These are phyloP conservation scores for Floccularia luteovirens DNA, from an alignment of 768 basidiomycete genomes.

Conservation along the genomic window DNA sequence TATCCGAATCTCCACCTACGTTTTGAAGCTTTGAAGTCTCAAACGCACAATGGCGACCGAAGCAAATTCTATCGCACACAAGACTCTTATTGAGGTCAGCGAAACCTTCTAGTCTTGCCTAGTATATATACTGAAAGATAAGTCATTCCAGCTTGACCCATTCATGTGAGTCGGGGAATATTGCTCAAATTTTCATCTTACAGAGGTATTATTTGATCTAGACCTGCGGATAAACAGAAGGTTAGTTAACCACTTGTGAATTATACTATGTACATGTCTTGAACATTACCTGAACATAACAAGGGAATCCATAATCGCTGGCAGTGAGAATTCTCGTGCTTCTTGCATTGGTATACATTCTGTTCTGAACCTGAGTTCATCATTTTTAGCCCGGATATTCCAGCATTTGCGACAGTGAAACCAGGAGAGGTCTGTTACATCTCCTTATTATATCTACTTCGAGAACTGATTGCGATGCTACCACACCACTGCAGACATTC, in stretches of 20 bases:
- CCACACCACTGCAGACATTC: slow-evolving; percentile 49
- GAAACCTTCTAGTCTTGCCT: too few relatives aligned
- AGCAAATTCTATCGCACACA: slow-evolving; percentile 54
- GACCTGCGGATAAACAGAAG: slow-evolving; percentile 51
- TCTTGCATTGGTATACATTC: not conserved
- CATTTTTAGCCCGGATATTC: slow-evolving; percentile 48
- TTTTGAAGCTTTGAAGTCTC: too few relatives aligned
- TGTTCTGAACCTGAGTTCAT: not conserved
- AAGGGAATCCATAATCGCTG: slow-evolving; percentile 67
- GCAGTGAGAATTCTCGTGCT: slow-evolving; percentile 43
- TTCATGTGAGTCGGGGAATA: slow-evolving; percentile 41
- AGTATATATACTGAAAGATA: too few relatives aligned
- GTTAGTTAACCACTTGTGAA: slow-evolving; percentile 23
- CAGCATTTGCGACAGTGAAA: slow-evolving; percentile 52
- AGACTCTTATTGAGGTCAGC: slow-evolving; percentile 48
- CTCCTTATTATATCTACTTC: not conserved
- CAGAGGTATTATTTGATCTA: slow-evolving; percentile 10
- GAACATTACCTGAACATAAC: not conserved
- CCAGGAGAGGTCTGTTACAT: slow-evolving; percentile 41
- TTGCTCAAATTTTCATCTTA: too few relatives aligned
- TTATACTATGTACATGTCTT: not conserved
- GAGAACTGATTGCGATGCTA: not conserved
- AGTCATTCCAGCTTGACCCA: slow-evolving; percentile 48
- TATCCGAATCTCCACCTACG: too few relatives aligned
- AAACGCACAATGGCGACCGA: slow-evolving; percentile 45